phyloP scores from a whole-genome alignment of 129 eudicot species.

The Scalesia atractyloides region DNA sequence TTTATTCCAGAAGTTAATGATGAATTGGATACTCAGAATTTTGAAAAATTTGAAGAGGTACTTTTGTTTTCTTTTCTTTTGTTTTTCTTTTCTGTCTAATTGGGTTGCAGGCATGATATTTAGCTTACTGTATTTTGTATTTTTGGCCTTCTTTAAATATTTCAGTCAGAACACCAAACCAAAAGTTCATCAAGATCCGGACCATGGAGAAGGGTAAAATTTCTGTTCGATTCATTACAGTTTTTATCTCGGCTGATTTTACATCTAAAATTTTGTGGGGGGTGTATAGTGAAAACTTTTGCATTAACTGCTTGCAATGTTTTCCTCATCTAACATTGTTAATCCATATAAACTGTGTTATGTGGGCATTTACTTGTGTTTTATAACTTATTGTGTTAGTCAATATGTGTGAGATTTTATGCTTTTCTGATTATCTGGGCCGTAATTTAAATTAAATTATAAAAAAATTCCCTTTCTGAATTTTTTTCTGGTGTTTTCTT shows the following conservation, averaged over 20 bases:
- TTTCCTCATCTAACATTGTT: background rate
- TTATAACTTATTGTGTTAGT: slow-evolving; percentile 10
- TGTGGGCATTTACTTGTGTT: background rate
- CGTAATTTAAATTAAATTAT: background rate
- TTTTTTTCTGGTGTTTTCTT: background rate
- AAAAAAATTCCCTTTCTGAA: background rate
- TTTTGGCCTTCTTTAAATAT: slow-evolving; percentile 20
- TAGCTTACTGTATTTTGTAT: slow-evolving; percentile 3
- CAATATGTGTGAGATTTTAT: background rate
- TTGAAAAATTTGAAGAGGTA: slow-evolving; percentile 96
- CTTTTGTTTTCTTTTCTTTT: background rate
- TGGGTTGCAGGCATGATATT: background rate
- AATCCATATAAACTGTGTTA: background rate
- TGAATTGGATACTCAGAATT: slow-evolving; percentile 93
- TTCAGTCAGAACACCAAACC: slow-evolving; percentile 51
- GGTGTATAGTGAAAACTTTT: background rate
- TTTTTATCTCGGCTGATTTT: background rate
- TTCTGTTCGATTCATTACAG: slow-evolving; percentile 13
- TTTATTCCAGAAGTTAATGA: slow-evolving; percentile 91
- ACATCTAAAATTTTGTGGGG: background rate
- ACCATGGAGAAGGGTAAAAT: slow-evolving; percentile 94
- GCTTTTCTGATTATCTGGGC: background rate
- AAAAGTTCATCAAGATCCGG: slow-evolving; percentile 64
- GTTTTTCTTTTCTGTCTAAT: background rate
- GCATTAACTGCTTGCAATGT: slow-evolving; percentile 8